Conservation (phyloP, 768 basidiomycete genomes). For the Amanita jacksonii region DNA sequence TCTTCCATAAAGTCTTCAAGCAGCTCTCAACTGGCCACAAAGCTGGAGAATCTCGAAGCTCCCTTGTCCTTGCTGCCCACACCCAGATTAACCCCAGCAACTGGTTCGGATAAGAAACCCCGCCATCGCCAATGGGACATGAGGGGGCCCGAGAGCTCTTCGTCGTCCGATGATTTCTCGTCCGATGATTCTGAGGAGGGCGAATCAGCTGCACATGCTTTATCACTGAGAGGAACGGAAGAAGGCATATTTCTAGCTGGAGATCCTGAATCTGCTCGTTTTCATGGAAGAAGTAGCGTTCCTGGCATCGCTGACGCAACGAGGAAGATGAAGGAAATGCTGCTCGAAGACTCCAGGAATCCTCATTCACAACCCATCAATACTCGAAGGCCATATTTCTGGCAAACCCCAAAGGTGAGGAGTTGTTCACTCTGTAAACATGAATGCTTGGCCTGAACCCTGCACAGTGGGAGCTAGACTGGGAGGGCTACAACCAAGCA, state of each 20-base stretch:
- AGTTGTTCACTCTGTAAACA: background rate
- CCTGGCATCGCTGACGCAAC: conserved; percentile 46
- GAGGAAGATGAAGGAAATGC: conserved; percentile 42
- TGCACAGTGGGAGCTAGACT: conserved; percentile 48
- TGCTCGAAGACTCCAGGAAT: conserved; percentile 28
- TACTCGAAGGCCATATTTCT: conserved; percentile 37
- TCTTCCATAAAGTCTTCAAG: background rate
- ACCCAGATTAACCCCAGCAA: background rate
- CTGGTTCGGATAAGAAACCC: background rate
- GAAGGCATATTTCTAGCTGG: conserved; percentile 19
- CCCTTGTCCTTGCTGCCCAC: background rate
- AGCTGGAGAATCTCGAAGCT: background rate
- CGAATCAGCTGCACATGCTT: conserved; percentile 24
- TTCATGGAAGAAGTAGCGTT: conserved; percentile 55
- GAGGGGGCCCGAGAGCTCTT: conserved; percentile 5
- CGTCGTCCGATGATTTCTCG: conserved; percentile 18
- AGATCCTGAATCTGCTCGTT: conserved; percentile 35
- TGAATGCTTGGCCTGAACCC: background rate
- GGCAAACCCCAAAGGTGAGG: conserved; percentile 49
- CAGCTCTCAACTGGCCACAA: background rate
- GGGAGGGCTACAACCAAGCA: conserved; percentile 32
- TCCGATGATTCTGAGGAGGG: conserved; percentile 30
- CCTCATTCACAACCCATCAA: background rate
- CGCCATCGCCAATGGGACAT: background rate
- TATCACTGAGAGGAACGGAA: conserved; percentile 23